A percentile compares a stretch with the other conserved stretches of the same genome.
phyloP scores from a whole-genome alignment of 2,329 filamentous ascomycete species.

The Cordyceps javanica region DNA sequence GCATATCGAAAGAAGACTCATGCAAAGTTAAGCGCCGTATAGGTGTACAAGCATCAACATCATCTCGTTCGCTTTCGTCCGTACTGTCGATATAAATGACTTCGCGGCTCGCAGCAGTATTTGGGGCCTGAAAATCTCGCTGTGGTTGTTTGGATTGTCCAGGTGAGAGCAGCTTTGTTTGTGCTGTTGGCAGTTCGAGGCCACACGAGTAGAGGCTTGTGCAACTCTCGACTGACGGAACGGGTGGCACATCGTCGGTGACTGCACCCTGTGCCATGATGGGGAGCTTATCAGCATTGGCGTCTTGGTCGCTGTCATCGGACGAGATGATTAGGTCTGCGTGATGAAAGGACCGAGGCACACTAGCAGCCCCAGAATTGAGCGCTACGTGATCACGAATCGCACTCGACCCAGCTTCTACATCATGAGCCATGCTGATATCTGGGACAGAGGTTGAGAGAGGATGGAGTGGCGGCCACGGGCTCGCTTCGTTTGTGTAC shows the following conservation, averaged over 20 bases:
- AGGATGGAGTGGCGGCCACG: neutral
- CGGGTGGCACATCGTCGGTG: neutral
- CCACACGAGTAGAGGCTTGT: neutral
- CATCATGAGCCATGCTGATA: neutral
- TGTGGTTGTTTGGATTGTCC: neutral
- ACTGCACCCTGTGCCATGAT: neutral
- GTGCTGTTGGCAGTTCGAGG: neutral
- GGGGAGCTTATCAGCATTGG: neutral
- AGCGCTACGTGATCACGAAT: neutral
- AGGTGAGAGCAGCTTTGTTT: neutral
- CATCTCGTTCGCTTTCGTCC: neutral
- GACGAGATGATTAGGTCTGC: neutral
- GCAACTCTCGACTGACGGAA: neutral
- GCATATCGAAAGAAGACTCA: neutral
- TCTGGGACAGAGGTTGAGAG: neutral
- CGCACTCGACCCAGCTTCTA: neutral
- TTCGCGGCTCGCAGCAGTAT: neutral
- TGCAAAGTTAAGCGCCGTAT: neutral
- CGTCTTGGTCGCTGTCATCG: neutral
- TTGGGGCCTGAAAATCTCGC: neutral
- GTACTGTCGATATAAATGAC: slow-evolving; percentile 1
- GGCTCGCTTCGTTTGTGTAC: neutral
- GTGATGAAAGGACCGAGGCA: neutral
- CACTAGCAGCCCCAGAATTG: neutral
- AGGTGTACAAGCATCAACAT: neutral